A percentile compares a stretch with the other conserved stretches of the same genome.
Conservation (phyloP, 176 grass and related monocot genomes). For the Musa troglodytarum region DNA sequence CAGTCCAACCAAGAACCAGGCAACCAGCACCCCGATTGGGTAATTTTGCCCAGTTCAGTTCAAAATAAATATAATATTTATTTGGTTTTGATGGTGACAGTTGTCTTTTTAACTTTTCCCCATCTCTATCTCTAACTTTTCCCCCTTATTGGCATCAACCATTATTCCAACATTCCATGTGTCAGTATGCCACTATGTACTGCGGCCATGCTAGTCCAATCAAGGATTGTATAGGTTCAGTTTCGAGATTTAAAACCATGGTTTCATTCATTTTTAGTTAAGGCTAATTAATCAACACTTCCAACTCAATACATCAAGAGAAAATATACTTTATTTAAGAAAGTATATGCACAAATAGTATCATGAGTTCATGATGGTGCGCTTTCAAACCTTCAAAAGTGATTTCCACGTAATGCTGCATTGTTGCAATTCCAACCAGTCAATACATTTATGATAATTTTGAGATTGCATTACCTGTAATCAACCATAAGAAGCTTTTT, state of each 20-base stretch:
- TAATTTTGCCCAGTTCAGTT: no score
- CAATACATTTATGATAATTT: background rate
- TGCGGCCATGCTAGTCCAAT: no score
- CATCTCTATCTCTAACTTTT: no score
- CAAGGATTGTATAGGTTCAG: no score
- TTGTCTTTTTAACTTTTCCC: no score
- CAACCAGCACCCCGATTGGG: no score
- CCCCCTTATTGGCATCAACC: no score
- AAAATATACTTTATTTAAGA: background rate
- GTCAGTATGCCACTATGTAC: no score
- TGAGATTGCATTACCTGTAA: slow-evolving; percentile 49
- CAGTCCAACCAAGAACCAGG: no score
- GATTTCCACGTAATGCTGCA: background rate
- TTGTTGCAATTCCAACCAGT: background rate
- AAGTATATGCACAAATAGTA: background rate
- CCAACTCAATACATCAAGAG: background rate
- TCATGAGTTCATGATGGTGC: background rate
- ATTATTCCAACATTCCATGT: no score
- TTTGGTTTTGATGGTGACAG: no score
- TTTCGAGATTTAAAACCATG: background rate
- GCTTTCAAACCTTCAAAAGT: background rate
- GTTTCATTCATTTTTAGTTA: background rate
- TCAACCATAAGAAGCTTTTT: slow-evolving; percentile 66
- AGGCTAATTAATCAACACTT: background rate
- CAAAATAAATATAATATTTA: no score